Base-by-base conservation (phyloP, 495 filamentous ascomycete genomes). In the Glutinoglossum americanum region DNA sequence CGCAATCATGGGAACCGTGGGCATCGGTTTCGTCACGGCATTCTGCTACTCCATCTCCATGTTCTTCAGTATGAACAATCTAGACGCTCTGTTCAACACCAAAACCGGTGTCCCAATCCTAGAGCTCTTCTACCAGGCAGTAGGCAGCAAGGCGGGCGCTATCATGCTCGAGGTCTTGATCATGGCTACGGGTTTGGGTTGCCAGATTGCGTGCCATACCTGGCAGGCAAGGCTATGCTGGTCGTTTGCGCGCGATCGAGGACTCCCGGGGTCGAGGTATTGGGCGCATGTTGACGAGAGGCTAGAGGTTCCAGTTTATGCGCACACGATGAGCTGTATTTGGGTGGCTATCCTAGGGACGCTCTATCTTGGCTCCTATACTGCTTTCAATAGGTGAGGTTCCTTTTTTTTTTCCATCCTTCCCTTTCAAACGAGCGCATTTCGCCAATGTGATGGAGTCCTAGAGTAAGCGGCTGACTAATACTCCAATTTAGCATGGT, bases 161-260 rank as follows among this genome's bases (percentile, higher is more conserved):
- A 76, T 79, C 57, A 72, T 75, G 13, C 61, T 82, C 13, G 74
- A 78, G 55, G 66, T 69, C 10, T 60, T 82, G 59, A 68, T 83
- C 54, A 69, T 80, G 32, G 71, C 73, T 11, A 80, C 79, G 0
- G 75, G 75, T 3, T 62, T 79, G 10, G 75, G 74, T 21, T 81
- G 77, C 57, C 70, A 73, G 41, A 69, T 80, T 45, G 76, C 77
- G 3, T 70, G 67, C 49, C 79, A 82, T 56, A 76, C 76, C 1
- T 77, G 74, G 73, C 76, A 80, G 60, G 72, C 70, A 28, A 72
- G 80, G 0, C 68, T 82, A 13, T 76, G 72, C 54, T 82, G 80
- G 79, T 73, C 73, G 28, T 81, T 81, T 61, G 72, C 80, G 10
- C 72, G 80, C 19, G 80, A 82, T 60, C 63, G 71, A 23, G 79